Percentiles rank a stretch among this genome's conserved stretches.
Conservation (phyloP, 129 eudicot genomes). For the Sambucus nigra region DNA sequence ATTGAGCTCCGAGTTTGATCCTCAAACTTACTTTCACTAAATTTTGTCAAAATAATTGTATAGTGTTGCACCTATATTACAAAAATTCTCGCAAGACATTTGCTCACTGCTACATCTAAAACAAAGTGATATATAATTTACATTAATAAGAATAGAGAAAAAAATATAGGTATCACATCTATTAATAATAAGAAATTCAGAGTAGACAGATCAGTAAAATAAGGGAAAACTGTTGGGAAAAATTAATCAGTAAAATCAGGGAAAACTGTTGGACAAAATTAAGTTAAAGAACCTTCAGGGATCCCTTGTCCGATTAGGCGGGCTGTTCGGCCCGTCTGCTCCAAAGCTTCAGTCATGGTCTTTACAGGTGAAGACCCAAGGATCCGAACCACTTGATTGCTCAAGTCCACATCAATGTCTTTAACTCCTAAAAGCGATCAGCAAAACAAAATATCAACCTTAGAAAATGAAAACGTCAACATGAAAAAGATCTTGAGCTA, state of each 20-base stretch:
- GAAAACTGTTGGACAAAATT: background rate
- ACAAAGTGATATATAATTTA: too few species aligned
- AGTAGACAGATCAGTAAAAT: too few species aligned
- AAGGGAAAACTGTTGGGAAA: too few species aligned
- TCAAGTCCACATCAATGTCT: constrained; percentile 74
- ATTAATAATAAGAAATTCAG: too few species aligned
- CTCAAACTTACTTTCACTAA: too few species aligned
- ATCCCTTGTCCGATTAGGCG: constrained; percentile 85
- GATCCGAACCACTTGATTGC: constrained; percentile 89
- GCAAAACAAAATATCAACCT: background rate
- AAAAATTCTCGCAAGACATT: too few species aligned
- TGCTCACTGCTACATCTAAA: too few species aligned
- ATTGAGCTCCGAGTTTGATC: too few species aligned
- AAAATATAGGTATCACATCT: too few species aligned
- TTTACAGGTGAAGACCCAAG: constrained; percentile 85
- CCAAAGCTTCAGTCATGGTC: constrained; percentile 79
- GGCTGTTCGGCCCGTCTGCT: constrained; percentile 82
- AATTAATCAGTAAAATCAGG: background rate
- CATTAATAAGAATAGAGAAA: too few species aligned
- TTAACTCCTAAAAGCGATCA: constrained; percentile 47
- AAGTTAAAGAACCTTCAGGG: constrained; percentile 66
- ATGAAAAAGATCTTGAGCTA: background rate
- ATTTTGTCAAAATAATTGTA: too few species aligned
- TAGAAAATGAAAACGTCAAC: background rate
- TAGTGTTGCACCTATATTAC: too few species aligned